Percentiles rank a stretch among this genome's conserved stretches.
phyloP scores from a whole-genome alignment of 2,329 filamentous ascomycete species.

The Aspergillus hortae region DNA sequence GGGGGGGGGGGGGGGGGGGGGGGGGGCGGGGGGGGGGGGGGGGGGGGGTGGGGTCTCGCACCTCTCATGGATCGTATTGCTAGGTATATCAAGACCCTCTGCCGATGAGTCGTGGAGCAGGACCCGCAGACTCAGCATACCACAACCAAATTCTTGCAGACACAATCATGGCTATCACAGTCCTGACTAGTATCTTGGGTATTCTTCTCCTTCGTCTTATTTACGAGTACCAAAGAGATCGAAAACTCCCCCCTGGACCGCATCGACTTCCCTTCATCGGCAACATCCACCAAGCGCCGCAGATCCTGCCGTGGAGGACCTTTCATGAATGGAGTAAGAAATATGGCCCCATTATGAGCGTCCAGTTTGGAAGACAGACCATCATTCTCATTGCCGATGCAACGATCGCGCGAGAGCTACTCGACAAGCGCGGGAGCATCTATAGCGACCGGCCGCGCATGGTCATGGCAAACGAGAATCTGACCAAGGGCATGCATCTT shows the following conservation, averaged over 20 bases:
- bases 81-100: too few relatives aligned
- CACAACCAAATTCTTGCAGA: too few relatives aligned
- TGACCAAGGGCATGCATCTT: conserved; percentile 39
- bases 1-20: too few relatives aligned
- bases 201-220: conserved; percentile 8
- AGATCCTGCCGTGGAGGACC: conserved; percentile 19
- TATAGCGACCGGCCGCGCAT: conserved; percentile 52
- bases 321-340: conserved; percentile 30
- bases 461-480: conserved; percentile 48
- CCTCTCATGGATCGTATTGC: too few relatives aligned
- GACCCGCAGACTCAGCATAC: too few relatives aligned
- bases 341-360: conserved; percentile 33
- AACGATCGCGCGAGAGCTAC: conserved; percentile 51
- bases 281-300: conserved; percentile 29
- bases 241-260: conserved; percentile 25
- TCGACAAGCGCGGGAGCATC: conserved; percentile 52
- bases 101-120: too few relatives aligned
- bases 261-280: conserved; percentile 29
- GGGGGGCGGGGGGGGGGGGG: too few relatives aligned
- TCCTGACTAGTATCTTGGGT: background rate
- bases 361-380: conserved; percentile 28
- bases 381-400: conserved; percentile 46
- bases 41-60: too few relatives aligned
- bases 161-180: background rate
- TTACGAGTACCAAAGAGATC: conserved; percentile 12